phyloP scores from a whole-genome alignment of 176 grass and related monocot genomes.

The Oryza meridionalis region DNA sequence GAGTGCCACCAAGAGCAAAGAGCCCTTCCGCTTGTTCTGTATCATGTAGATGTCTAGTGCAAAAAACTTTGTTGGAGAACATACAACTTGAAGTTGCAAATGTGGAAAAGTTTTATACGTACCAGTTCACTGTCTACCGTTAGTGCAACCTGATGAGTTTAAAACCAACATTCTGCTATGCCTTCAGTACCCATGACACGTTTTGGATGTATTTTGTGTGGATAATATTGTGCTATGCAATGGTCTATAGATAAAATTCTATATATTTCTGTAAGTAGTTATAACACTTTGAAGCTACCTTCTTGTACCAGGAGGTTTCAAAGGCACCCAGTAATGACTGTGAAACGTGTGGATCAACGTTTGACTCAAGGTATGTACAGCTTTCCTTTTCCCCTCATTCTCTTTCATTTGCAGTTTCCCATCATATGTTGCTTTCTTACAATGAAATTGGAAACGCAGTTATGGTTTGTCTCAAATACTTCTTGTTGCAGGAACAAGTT shows the following conservation, averaged over 20 bases:
- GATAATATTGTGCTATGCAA: constrained; percentile 7
- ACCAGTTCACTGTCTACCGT: neutral
- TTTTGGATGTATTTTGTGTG: constrained; percentile 9
- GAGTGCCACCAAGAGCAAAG: neutral
- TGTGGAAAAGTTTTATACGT: neutral
- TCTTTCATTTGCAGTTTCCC: neutral
- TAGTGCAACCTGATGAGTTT: neutral
- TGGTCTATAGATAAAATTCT: constrained; percentile 11
- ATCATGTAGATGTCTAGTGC: neutral
- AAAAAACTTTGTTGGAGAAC: neutral
- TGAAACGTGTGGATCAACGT: constrained; percentile 75
- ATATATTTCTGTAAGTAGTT: neutral
- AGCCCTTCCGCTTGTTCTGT: neutral
- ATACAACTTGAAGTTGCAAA: neutral
- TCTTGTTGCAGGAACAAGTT: constrained; percentile 72
- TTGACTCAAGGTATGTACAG: constrained; percentile 74
- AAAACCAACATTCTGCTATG: constrained; percentile 15
- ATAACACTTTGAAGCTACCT: constrained; percentile 10
- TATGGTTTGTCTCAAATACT: constrained; percentile 28
- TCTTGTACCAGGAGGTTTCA: constrained; percentile 52
- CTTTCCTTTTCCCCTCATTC: neutral
- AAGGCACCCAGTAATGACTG: constrained; percentile 71
- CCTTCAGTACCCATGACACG: constrained; percentile 5
- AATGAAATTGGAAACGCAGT: neutral
- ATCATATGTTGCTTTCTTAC: neutral